Evolutionary conservation across 1,284 basidiomycete species (phyloP), one percentile per base, ranked within the genome.

Genomic region (Tilletia horrida): DNA sequence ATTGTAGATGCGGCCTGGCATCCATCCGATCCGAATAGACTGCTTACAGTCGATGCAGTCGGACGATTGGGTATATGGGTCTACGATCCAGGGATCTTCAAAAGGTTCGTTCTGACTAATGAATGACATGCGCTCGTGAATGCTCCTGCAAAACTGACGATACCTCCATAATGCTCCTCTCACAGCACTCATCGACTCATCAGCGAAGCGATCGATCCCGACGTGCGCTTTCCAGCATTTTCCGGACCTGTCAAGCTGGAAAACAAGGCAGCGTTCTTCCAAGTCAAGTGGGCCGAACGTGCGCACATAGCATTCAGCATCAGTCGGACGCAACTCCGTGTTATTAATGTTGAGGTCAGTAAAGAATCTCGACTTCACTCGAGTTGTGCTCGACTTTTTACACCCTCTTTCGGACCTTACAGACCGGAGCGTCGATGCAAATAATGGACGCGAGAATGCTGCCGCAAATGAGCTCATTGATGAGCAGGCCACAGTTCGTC

Each of bases 41-140:
- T 59, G 23, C 55, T 59, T 4, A 59, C 55, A 11, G 55, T 59
- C 16, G 55, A 59, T 59, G 55, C 31, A 29, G 13, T 40, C 16
- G 55, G 55, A 16, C 27, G 55, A 8, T 11, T 59, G 6, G 55
- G 55, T 6, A 31, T 59, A 3, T 59, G 55, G 55, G 55, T 59
- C 27, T 59, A 59, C 29, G 55, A 59, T 21, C 55, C 55, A 13
- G 55, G 55, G 4, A 31, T 35, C 16, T 9, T 13, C 9, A 59
- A 31, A 59, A 3, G 11, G 55, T 59, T 9, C 27, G 55, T n/a
- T 16, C 25, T 23, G 3, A 16, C 4, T 18, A 48, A 23, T 23
- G 45, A 4, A 3, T 6, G 16, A 7, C 45, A 18, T 48, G 45
- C 35, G 35, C 35, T 40, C 35, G 6, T 40, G 35, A 9, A 44